Percentiles rank a stretch among this genome's conserved stretches.
Conservation (phyloP, 257 asterid species). For the Przewalskia tangutica region DNA sequence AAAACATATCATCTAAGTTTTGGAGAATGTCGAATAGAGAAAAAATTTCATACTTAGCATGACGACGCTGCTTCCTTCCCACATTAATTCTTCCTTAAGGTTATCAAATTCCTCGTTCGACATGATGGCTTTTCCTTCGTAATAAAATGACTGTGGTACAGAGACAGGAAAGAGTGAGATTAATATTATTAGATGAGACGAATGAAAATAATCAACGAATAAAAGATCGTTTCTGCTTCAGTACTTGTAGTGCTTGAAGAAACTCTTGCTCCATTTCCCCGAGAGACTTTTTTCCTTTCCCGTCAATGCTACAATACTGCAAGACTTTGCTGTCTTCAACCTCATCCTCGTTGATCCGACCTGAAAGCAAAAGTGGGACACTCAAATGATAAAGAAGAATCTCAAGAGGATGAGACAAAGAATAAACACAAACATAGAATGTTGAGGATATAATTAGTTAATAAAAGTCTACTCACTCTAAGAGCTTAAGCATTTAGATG, state of each 20-base stretch:
- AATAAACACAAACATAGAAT: neutral
- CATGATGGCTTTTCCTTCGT: slow-evolving; percentile 94
- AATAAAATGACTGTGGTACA: slow-evolving; percentile 66
- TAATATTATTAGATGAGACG: neutral
- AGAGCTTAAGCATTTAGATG: no score
- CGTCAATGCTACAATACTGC: slow-evolving; percentile 73
- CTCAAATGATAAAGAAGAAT: neutral
- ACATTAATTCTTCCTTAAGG: slow-evolving; percentile 97
- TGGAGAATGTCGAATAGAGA: neutral
- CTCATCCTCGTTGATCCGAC: slow-evolving; percentile 52
- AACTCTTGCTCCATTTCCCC: slow-evolving; percentile 99
- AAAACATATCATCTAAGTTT: neutral
- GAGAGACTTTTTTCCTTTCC: slow-evolving; percentile 52
- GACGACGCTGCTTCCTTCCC: slow-evolving; percentile 99
- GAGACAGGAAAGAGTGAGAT: slow-evolving; percentile 13
- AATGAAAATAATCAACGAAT: neutral
- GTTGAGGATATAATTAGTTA: no score
- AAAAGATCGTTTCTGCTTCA: neutral
- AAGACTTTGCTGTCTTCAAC: slow-evolving; percentile 70
- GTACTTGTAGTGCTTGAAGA: slow-evolving; percentile 91
- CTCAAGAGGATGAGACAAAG: neutral
- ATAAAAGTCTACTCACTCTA: no score
- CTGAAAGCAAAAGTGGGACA: slow-evolving; percentile 30
- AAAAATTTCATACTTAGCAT: slow-evolving; percentile 65
- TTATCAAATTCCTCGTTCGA: slow-evolving; percentile 95